These are phyloP conservation scores for Suhomyces anneliseae DNA, from an alignment of 1,139 yeast species.

Conservation along the genomic window DNA sequence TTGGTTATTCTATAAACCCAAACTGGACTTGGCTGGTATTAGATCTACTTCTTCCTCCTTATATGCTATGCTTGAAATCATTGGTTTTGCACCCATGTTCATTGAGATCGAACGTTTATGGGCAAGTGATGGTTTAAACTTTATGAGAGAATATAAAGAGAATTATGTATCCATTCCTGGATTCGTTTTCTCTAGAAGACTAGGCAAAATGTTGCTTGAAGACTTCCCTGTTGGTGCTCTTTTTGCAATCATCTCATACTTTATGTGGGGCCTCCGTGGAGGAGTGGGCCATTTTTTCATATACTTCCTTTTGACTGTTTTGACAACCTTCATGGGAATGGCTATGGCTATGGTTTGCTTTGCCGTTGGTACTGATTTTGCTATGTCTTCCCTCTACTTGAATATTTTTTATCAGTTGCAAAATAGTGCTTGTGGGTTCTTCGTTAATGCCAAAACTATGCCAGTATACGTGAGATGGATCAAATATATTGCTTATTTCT, in stretches of 20 bases:
- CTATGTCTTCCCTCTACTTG: constrained; percentile 18
- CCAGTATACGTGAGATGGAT: constrained; percentile 29
- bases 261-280: constrained; percentile 26
- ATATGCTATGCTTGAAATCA: constrained; percentile 23
- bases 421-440: constrained; percentile 28
- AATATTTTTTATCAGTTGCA: constrained; percentile 25
- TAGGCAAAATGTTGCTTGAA: constrained; percentile 23
- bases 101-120: constrained; percentile 25
- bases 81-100: constrained; percentile 27
- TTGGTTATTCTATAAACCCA: constrained; percentile 23
- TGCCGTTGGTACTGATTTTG: constrained; percentile 20
- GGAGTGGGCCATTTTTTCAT: constrained; percentile 21
- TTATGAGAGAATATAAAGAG: constrained; percentile 24
- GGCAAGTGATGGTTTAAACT: constrained; percentile 22
- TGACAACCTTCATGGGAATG: constrained; percentile 22
- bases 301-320: constrained; percentile 18
- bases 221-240: constrained; percentile 23
- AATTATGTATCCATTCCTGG: constrained; percentile 23
- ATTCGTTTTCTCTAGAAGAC: constrained; percentile 21
- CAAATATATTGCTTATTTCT: constrained; percentile 25
- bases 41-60: constrained; percentile 21
- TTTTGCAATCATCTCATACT: constrained; percentile 22
- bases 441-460: constrained; percentile 25
- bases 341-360: constrained; percentile 23
- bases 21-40: constrained; percentile 21